phyloP scores from a whole-genome alignment of 305 asterid species.

The Salvia sclarea region DNA sequence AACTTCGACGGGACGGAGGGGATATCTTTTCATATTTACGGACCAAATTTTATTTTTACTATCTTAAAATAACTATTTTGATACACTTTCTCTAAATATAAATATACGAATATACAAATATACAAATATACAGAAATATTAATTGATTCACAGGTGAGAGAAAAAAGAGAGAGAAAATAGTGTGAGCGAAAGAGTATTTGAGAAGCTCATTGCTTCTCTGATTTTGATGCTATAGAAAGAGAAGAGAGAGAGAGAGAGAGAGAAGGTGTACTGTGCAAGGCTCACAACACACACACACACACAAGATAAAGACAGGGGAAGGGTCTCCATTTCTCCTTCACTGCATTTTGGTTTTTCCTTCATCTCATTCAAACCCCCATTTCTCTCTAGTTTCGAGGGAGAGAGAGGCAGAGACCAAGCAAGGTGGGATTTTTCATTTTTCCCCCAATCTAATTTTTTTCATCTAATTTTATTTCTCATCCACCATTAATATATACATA shows the following conservation, averaged over 20 bases:
- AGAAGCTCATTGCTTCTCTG: slow-evolving; percentile 74
- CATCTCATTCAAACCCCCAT: slow-evolving; percentile 39
- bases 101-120: too few relatives aligned
- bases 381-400: slow-evolving; percentile 46
- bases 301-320: slow-evolving; percentile 46
- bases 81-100: too few relatives aligned
- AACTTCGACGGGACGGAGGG: too few relatives aligned
- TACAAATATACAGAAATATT: too few relatives aligned
- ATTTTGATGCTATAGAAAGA: slow-evolving; percentile 62
- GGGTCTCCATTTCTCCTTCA: slow-evolving; percentile 40
- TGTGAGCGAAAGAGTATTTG: slow-evolving; percentile 44
- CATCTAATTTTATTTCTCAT: background rate
- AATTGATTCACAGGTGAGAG: slow-evolving; percentile 12
- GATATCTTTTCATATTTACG: too few relatives aligned
- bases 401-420: slow-evolving; percentile 30
- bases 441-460: background rate
- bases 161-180: slow-evolving; percentile 23
- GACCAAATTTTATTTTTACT: too few relatives aligned
- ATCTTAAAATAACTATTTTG: too few relatives aligned
- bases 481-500: background rate
- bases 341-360: slow-evolving; percentile 43
- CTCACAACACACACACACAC: slow-evolving; percentile 42
- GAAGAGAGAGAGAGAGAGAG: slow-evolving; percentile 51
- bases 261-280: slow-evolving; percentile 56
- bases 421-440: slow-evolving; percentile 63